These are phyloP conservation scores for Pleurotus tuber-regium DNA, from an alignment of 768 basidiomycete species.

Conservation along the genomic window DNA sequence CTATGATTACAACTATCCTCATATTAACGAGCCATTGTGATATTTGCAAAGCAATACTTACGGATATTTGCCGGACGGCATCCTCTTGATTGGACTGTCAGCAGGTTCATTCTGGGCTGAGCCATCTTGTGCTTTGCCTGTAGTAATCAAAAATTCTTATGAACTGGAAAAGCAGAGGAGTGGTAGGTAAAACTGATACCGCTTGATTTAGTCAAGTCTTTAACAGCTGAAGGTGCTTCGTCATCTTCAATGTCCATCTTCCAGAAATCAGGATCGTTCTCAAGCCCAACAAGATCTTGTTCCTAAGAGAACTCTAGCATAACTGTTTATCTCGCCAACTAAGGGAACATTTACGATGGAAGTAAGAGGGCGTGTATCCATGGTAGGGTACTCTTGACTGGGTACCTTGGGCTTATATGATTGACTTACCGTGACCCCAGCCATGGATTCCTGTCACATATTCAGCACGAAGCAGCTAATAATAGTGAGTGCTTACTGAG, in stretches of 20 bases:
- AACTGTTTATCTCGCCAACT: background rate
- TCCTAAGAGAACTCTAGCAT: constrained; percentile 45
- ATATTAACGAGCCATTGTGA: background rate
- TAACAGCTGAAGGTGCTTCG: constrained; percentile 25
- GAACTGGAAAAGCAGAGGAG: too few relatives aligned
- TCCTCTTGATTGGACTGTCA: constrained; percentile 27
- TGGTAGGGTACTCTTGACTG: constrained; percentile 58
- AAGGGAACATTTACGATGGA: constrained; percentile 40
- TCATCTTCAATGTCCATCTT: constrained; percentile 44
- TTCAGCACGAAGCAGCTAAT: constrained; percentile 11
- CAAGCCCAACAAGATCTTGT: constrained; percentile 61
- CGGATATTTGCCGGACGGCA: constrained; percentile 67
- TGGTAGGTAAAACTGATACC: too few relatives aligned
- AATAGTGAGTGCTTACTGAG: constrained; percentile 44
- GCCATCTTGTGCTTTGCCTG: too few relatives aligned
- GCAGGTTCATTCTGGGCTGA: too few relatives aligned
- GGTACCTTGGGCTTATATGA: constrained; percentile 58
- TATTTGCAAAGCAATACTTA: too few relatives aligned
- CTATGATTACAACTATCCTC: constrained; percentile 67
- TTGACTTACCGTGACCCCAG: constrained; percentile 56
- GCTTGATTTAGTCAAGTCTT: constrained; percentile 40
- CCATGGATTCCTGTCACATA: constrained; percentile 60
- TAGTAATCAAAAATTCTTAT: too few relatives aligned
- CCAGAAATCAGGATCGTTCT: constrained; percentile 72
- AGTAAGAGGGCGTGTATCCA: constrained; percentile 68